phyloP scores from a whole-genome alignment of 768 basidiomycete species.

The Mycena belliarum region DNA sequence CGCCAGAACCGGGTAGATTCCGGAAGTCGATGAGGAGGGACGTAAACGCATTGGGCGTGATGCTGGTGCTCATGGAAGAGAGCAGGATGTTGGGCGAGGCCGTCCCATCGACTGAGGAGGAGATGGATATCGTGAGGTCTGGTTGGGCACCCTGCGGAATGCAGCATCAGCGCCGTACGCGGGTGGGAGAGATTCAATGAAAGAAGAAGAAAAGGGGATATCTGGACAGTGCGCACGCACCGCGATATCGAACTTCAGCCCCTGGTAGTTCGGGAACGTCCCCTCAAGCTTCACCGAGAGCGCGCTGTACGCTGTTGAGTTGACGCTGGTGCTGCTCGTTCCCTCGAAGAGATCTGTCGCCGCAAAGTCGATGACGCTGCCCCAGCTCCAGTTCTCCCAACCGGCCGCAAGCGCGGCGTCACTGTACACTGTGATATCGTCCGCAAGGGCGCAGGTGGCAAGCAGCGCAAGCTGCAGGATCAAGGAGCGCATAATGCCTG shows the following conservation, averaged over 20 bases:
- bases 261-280: constrained; percentile 45
- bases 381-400: constrained; percentile 59
- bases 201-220: neutral
- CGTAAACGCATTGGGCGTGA: constrained; percentile 41
- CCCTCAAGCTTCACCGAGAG: constrained; percentile 47
- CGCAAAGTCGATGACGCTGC: constrained; percentile 41
- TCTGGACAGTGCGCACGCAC: constrained; percentile 26
- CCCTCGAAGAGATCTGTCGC: constrained; percentile 47
- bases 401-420: constrained; percentile 42
- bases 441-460: constrained; percentile 14
- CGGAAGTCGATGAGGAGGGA: constrained; percentile 50
- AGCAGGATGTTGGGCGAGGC: constrained; percentile 43
- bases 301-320: constrained; percentile 44
- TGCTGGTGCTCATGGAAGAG: constrained; percentile 39
- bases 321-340: constrained; percentile 43
- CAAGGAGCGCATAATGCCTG: neutral
- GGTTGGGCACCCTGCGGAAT: constrained; percentile 43
- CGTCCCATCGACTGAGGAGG: constrained; percentile 38
- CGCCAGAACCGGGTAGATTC: constrained; percentile 43
- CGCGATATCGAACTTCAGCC: constrained; percentile 53
- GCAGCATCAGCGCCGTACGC: neutral
- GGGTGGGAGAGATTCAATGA: neutral
- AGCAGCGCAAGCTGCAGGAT: constrained; percentile 15
- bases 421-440: constrained; percentile 44
- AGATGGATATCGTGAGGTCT: constrained; percentile 42